Base-by-base conservation (phyloP, 2,329 filamentous ascomycete genomes). In the Rutstroemia sp. region DNA sequence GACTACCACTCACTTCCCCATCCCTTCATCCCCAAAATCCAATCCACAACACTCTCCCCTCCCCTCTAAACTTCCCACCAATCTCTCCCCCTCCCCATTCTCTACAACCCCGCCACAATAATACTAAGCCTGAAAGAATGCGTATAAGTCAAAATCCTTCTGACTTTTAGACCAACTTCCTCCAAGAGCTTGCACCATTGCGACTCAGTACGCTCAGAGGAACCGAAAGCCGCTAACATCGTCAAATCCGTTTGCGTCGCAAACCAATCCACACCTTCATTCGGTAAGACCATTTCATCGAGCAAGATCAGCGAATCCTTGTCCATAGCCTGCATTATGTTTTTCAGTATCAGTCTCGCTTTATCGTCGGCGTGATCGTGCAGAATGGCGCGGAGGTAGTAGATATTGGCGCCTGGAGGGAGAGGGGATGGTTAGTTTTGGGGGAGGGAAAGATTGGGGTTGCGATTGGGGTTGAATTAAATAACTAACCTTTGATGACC, bases 261-360 rank as follows among this genome's bases (percentile, higher is more conserved):
- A 51, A 68, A 58, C 61, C 61, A 69, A 25, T 68, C 63, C 1
- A 65, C 70, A 5, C 68, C 68, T 3, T 50, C 61, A 23, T 73
- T 65, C 1, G 73, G 72, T 5, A 76, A 47, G 2, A 75, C 69
- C 27, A 72, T 65, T 27, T 77, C 75, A 56, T 74, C 71, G 42
- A 76, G 71, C 21, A 77, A 56, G 16, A 77, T 67, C 16, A 67
- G 62, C 0, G 72, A 75, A 8, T 70, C 67, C 0, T 61, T 51
- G 1, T 60, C 63, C 65, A 76, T 69, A 1, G 72, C 73, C 3
- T 63, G 60, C 1, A 57, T 58, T 5, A 71, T 61, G 10, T 70
- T 65, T 5, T 61, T 61, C 30, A 75, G 67, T 8, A 77, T 73
- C 7, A 55, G 23, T 1, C 57, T 56, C 14, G 61, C 67, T 25